Evolutionary conservation across 192 early-diverging fungal species (phyloP), one percentile per base, ranked within the genome.

Genomic region (Coemansia sp.): DNA sequence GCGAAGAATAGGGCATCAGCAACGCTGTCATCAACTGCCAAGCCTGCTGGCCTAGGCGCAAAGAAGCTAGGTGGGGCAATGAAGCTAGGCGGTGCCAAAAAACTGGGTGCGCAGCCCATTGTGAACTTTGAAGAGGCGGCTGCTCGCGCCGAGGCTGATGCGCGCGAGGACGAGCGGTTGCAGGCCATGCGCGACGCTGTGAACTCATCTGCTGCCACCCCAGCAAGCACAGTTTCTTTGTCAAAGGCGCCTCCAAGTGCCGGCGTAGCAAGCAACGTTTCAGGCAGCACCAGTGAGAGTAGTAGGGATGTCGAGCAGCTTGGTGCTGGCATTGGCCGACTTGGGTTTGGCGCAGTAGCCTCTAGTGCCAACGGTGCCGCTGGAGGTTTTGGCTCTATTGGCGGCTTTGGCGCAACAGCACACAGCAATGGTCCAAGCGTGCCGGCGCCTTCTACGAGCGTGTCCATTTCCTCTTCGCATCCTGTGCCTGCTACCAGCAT

Each of bases 71-170:
- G 73, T 4, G 72, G 77, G 0, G 72, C 72, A 53, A 90, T 87
- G 75, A 89, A 89, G 58, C 80, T 95, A 3, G 96, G 96, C 21
- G 93, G 76, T 3, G 76, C 93, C 22, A 95, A 95, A 63, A 96
- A 91, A 65, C 88, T 91, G 14, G 77, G 83, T 3, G 87, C 81
- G 36, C 84, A 83, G 59, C 73, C 80, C n/a, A 81, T 82, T 17
- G 77, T 88, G 62, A 91, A 91, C 74, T 97, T 97, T 86, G 96
- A 96, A 57, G 91, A 93, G 67, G 93, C 89, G 1, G 93, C 92
- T 53, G 88, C 91, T 18, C 85, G 87, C 32, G 96, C 94, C 15
- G 92, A 91, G 66, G 89, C 91, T 60, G 72, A 78, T 32, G 92
- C 91, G 33, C 87, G 83, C 56, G 90, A 93, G n/a, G 82, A 86